Evolutionary conservation across 2,329 filamentous ascomycete species (phyloP), one percentile per base, ranked within the genome.

Genomic region (Fusarium brachygibbosum): DNA sequence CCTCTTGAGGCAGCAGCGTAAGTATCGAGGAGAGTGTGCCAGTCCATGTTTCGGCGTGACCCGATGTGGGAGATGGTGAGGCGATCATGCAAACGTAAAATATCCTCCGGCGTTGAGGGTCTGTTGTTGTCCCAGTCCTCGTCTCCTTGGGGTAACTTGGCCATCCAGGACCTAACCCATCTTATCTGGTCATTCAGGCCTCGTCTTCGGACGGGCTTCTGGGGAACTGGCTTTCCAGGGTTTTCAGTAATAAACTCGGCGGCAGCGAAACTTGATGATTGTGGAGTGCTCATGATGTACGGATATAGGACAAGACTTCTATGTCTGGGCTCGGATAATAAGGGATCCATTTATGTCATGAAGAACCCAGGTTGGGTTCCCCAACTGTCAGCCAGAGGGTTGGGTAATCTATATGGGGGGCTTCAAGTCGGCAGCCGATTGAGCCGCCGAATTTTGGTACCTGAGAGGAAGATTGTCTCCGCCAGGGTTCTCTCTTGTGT

Each of bases 51-150:
- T 25, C 53, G 55, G 19, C 71, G 71, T 42, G 62, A 57, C 35
- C 54, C 41, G 35, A 74, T 41, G 35, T 74, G 69, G 23, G 69
- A 63, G 19, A 74, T 56, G 16, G 71, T 71, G 10, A 74, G 29
- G 19, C 69, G 71, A 25, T 54, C 41, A 61, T 66, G 71, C 28
- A 74, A 60, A 37, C 38, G 50, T 23, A 56, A 44, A 53, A 74
- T 73, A 16, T 74, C 71, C 19, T 68, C 66, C n/a, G 60, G 38
- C 3, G 71, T 63, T 21, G 64, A 74, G 14, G 71, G 71, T 42
- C 56, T 67, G 58, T 74, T 74, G 45, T 74, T 74, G 41, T 74
- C 65, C 71, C 71, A 74, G 37, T 74, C 71, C 57, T 72, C 71
- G n/a, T 74, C 69, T 37, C 71, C 71, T 44, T 74, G 71, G 14